Evolutionary conservation across 208 protist genomes (phyloP), one percentile per base, ranked within the genome.

Genomic region (Trypanosoma lewisi): DNA sequence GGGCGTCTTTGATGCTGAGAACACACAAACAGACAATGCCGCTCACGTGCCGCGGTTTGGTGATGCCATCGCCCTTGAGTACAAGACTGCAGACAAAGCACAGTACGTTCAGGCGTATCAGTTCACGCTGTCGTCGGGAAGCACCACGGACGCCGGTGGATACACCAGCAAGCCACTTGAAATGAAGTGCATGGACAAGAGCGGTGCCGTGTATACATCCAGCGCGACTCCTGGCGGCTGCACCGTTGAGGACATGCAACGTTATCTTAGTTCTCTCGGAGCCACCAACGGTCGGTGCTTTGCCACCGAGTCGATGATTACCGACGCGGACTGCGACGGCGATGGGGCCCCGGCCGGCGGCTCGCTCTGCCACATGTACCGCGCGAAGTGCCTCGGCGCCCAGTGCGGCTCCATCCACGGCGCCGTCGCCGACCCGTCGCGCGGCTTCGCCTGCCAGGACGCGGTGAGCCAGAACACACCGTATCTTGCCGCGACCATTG

Each of bases 11-110:
- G 31, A 60, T 31, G 49, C 23, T 2, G 12, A 42, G 17, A 67
- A 67, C 28, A 59, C 62, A 0, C 41, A 60, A 27, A 19, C 8
- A 42, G 51, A 28, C 14, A 42, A 7, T 59, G 19, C 62, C 16
- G 2, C 41, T 8, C 34, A 42, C 11, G 17, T 59, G 28, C 62
- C 51, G 21, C 28, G 31, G 21, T 67, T 67, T 51, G 62, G 28
- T 23, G 62, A 67, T 34, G 36, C 51, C 6, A 58, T 67, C 41
- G 62, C 51, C 5, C 59, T 67, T 51, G 62, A 67, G 39, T 59
- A 67, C 42, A 60, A 34, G 9, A 52, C 41, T 11, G 37, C 33
- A 5, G 28, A 14, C 1, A 39, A 7, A 2, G 12, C 51, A 19
- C 28, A 33, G 17, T 59, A 67, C 30, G 21, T 67, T 3, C 31